Evolutionary conservation across 768 basidiomycete species (phyloP).

Genomic region (Pleurotus ostreatus): DNA sequence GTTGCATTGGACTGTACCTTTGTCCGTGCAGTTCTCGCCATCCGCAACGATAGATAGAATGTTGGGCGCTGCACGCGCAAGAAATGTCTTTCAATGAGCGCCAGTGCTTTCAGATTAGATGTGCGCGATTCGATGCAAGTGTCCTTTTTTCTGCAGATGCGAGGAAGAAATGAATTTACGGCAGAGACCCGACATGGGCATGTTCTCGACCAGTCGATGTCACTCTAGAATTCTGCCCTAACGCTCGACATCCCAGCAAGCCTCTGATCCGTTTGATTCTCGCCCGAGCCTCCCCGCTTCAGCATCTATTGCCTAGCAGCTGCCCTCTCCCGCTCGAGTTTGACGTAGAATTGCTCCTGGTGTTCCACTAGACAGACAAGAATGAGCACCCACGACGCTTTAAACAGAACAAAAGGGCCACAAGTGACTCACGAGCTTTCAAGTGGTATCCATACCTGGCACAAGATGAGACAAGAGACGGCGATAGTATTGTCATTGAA

Average conservation of each 20-base stretch:
- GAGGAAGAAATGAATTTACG: no score
- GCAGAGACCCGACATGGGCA: no score
- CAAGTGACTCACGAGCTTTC: constrained; percentile 55
- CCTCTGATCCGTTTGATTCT: background rate
- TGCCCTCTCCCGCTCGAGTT: constrained; percentile 64
- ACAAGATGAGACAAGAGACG: constrained; percentile 20
- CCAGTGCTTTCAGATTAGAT: no score
- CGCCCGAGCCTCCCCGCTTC: background rate
- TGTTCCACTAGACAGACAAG: constrained; percentile 54
- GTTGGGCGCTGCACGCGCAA: no score
- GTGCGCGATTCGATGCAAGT: no score
- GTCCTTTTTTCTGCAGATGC: no score
- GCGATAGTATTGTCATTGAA: constrained; percentile 8
- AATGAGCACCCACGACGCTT: no score
- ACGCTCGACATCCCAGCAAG: background rate
- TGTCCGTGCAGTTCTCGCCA: no score
- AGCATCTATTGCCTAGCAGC: constrained; percentile 19
- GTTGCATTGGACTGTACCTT: no score
- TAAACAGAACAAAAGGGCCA: no score
- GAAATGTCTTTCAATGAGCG: no score
- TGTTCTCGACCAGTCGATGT: background rate
- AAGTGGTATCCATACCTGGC: constrained; percentile 82
- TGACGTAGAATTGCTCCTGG: constrained; percentile 85
- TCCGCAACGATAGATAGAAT: no score
- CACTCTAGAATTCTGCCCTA: background rate